Evolutionary conservation across 129 eudicot species (phyloP).

Genomic region (Flaveria trinervia): DNA sequence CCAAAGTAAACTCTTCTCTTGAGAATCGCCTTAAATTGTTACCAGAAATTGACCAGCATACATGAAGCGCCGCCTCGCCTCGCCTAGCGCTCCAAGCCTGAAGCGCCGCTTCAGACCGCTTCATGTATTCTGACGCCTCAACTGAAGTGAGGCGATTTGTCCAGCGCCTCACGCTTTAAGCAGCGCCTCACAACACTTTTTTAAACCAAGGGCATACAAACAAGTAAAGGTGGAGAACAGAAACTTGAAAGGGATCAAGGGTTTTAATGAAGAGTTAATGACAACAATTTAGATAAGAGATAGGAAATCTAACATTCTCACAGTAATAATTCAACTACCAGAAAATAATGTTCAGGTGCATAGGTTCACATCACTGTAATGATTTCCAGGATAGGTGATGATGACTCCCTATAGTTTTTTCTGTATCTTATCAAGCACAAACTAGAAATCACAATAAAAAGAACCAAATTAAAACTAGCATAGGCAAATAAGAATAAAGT

Average conservation of each 20-base stretch:
- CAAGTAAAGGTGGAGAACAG: not conserved
- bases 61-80: too few relatives aligned
- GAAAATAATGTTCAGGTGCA: not conserved
- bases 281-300: conserved; percentile 3
- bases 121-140: too few relatives aligned
- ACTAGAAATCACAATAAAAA: not conserved
- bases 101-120: too few relatives aligned
- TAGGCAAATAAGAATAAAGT: not conserved
- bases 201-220: not conserved
- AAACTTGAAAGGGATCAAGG: not conserved
- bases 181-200: too few relatives aligned
- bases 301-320: not conserved
- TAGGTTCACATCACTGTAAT: not conserved
- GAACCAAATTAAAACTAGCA: not conserved
- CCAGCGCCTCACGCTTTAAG: too few relatives aligned
- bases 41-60: too few relatives aligned
- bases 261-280: not conserved
- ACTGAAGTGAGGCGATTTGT: too few relatives aligned
- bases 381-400: not conserved
- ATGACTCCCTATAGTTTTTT: not conserved
- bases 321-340: too few relatives aligned
- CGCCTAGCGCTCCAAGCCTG: too few relatives aligned
- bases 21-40: too few relatives aligned
- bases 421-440: not conserved
- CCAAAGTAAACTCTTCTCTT: too few relatives aligned